A percentile compares a stretch with the other conserved stretches of the same genome.
These are phyloP conservation scores for Niveomyces coronatus DNA, from an alignment of 2,329 filamentous ascomycete species.

Conservation along the genomic window DNA sequence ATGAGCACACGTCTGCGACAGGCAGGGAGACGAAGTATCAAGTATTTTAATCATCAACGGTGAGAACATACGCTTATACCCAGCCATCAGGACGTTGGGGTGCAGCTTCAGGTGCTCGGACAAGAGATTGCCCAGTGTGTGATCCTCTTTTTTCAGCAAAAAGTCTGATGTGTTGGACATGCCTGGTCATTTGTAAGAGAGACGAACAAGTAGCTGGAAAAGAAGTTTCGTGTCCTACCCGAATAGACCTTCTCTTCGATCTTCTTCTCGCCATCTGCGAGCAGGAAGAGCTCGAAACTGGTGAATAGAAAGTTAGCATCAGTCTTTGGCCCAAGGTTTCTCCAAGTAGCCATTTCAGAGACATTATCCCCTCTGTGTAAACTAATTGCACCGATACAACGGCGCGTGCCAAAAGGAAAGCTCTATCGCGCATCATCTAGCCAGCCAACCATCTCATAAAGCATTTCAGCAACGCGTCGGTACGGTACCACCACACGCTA, in stretches of 20 bases:
- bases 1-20: no score
- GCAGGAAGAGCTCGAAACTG: conserved; percentile 90
- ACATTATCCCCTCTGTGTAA: no score
- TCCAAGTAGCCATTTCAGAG: background rate
- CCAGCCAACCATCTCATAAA: no score
- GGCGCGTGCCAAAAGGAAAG: no score
- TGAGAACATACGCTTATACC: conserved; percentile 63
- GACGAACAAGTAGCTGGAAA: background rate
- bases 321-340: background rate
- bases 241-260: conserved; percentile 82
- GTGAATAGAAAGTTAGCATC: conserved; percentile 13
- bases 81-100: conserved; percentile 77
- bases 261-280: conserved; percentile 84
- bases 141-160: conserved; percentile 91
- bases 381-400: background rate
- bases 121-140: conserved; percentile 87
- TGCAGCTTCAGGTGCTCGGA: conserved; percentile 77
- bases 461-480: no score
- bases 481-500: no score
- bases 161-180: conserved; percentile 95
- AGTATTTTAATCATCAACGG: no score
- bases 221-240: conserved; percentile 44
- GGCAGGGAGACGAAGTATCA: conserved; percentile 13
- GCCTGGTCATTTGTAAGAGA: conserved; percentile 30
- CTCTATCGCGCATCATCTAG: no score